phyloP scores from a whole-genome alignment of 2,329 filamentous ascomycete genomes.

The Ophiostoma australiae region DNA sequence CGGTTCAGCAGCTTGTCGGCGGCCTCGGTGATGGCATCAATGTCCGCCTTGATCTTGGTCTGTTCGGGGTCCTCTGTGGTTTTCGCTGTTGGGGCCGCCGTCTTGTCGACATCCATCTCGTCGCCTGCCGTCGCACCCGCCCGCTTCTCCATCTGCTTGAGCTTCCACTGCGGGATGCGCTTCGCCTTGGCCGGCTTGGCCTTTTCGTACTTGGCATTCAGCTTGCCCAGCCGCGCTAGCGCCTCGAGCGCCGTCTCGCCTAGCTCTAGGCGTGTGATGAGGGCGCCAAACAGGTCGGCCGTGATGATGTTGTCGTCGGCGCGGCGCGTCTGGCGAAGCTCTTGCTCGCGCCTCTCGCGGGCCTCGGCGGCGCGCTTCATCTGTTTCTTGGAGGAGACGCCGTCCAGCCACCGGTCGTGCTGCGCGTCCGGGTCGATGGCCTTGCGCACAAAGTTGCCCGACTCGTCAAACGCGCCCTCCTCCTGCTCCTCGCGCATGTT shows the following conservation, averaged over 20 bases:
- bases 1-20: conserved; percentile 80
- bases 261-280: conserved; percentile 69
- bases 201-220: conserved; percentile 28
- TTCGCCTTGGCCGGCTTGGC: conserved; percentile 50
- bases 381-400: conserved; percentile 86
- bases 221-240: conserved; percentile 70
- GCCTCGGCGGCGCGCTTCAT: conserved; percentile 84
- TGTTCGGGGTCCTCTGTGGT: conserved; percentile 65
- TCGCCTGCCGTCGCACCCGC: conserved; percentile 30
- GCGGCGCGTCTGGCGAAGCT: conserved; percentile 64
- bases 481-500: conserved; percentile 88
- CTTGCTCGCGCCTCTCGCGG: conserved; percentile 76
- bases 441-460: conserved; percentile 87
- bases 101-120: conserved; percentile 73
- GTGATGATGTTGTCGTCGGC: conserved; percentile 86
- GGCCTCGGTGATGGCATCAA: conserved; percentile 80
- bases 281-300: conserved; percentile 64
- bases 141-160: conserved; percentile 52
- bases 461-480: conserved; percentile 85
- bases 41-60: conserved; percentile 61
- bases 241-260: conserved; percentile 88
- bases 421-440: conserved; percentile 82
- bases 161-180: conserved; percentile 61
- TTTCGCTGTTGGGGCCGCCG: conserved; percentile 48
- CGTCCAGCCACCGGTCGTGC: conserved; percentile 90